Evolutionary conservation across 2,329 filamentous ascomycete species (phyloP), one percentile per base, ranked within the genome.

Genomic region (Whalleya microplaca): DNA sequence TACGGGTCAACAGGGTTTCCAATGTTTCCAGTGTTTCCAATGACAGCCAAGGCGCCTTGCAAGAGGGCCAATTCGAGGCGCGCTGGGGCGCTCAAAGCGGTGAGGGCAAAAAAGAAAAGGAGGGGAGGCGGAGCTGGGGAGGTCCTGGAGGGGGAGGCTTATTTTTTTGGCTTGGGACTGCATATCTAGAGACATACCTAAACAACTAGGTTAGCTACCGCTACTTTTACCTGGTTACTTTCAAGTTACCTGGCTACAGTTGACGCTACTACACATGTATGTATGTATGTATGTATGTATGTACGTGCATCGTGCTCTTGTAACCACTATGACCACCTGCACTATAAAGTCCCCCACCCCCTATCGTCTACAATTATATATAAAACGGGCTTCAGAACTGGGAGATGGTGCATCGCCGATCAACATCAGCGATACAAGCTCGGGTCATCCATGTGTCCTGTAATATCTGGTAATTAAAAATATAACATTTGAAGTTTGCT

Each of bases 71-170:
- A 37, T 37, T 37, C 32, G 32, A 37, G n/a, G 12, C 16, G 8
- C 23, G 23, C n/a, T n/a, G 42, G 54, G 52, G 57, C 55, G 59
- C 55, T 59, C 57, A 62, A 55, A 61, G 62, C 62, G 62, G 62
- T 64, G 62, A 56, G 59, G 42, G 47, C 48, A 14, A 37, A 37
- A 37, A 37, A 50, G 45, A 23, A 62, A 56, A 51, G 45, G 50
- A 46, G 46, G 53, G 50, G 45, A 47, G 55, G 47, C 53, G 51
- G 7, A 46, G 53, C 23, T 53, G 56, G 45, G 23, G 23, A n/a
- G n/a, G n/a, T n/a, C n/a, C n/a, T n/a, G n/a, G n/a, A n/a, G n/a
- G n/a, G n/a, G n/a, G n/a, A n/a, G n/a, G n/a, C 37, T 42, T 49
- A 49, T 19, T 20, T 32, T 19, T 3, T 27, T 43, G 48, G 27